Evolutionary conservation across 176 grass and related monocot species (phyloP).

Genomic region (Musa itinerans): DNA sequence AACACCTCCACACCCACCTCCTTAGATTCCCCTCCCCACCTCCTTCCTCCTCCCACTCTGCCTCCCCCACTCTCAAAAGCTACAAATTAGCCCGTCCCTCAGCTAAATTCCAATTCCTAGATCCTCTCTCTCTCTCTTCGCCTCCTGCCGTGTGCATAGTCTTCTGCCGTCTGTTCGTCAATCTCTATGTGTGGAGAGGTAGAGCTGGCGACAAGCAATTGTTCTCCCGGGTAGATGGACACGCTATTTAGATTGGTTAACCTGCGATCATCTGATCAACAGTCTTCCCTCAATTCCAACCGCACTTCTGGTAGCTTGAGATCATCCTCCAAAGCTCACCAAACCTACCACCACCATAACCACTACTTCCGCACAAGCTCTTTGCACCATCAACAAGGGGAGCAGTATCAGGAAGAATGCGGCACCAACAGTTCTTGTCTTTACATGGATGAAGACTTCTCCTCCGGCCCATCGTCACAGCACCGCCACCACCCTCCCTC

Average conservation of each 20-base stretch:
- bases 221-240: slow-evolving; percentile 48
- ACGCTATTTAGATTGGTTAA: slow-evolving; percentile 92
- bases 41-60: not conserved
- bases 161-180: not conserved
- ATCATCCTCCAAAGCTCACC: slow-evolving; percentile 39
- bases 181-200: slow-evolving; percentile 24
- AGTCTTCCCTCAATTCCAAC: slow-evolving; percentile 72
- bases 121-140: slow-evolving; percentile 9
- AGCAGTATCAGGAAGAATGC: slow-evolving; percentile 92
- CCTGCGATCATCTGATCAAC: slow-evolving; percentile 82
- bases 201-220: not conserved
- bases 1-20: no score
- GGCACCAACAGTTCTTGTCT: slow-evolving; percentile 41
- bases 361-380: slow-evolving; percentile 26
- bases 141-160: not conserved
- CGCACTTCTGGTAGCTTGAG: slow-evolving; percentile 68
- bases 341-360: slow-evolving; percentile 36
- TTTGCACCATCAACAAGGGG: slow-evolving; percentile 42
- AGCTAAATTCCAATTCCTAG: not conserved
- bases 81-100: no score
- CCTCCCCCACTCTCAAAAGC: not conserved
- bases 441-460: slow-evolving; percentile 99
- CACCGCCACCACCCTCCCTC: slow-evolving; percentile 42
- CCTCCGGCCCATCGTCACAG: slow-evolving; percentile 75
- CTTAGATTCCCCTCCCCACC: not conserved